These are phyloP conservation scores for Diaporthe humulicola DNA, from an alignment of 2,329 filamentous ascomycete genomes.

Conservation along the genomic window DNA sequence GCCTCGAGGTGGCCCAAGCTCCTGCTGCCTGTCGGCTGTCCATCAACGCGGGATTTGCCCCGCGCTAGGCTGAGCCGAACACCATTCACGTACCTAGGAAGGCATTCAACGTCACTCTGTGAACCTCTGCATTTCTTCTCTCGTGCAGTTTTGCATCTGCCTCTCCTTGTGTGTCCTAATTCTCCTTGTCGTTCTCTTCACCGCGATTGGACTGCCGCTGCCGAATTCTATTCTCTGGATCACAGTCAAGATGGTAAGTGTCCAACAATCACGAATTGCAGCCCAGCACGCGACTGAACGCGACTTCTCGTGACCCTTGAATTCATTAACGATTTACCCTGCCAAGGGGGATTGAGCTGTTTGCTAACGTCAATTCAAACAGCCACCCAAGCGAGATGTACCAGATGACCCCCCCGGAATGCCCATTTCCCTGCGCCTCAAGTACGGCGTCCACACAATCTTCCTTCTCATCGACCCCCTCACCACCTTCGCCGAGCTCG, in stretches of 20 bases:
- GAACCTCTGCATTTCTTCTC: slow-evolving; percentile 2
- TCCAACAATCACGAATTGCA: neutral
- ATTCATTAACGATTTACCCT: neutral
- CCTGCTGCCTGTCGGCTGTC: slow-evolving; percentile 12
- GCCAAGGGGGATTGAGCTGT: neutral
- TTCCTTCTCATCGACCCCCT: slow-evolving; percentile 75
- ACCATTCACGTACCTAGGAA: neutral
- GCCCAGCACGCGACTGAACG: neutral
- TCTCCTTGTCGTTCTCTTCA: neutral
- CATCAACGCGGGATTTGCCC: slow-evolving; percentile 6
- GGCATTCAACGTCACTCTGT: slow-evolving; percentile 16
- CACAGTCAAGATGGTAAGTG: slow-evolving; percentile 41
- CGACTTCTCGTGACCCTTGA: neutral
- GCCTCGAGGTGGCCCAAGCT: slow-evolving; percentile 40
- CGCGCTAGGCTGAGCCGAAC: slow-evolving; percentile 18
- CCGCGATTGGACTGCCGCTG: neutral
- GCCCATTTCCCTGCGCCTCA: slow-evolving; percentile 78
- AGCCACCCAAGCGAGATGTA: slow-evolving; percentile 28
- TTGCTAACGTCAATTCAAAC: slow-evolving; percentile 10
- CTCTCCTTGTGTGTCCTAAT: neutral
- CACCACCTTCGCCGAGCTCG: slow-evolving; percentile 68
- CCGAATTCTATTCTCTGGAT: neutral
- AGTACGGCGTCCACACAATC: slow-evolving; percentile 78
- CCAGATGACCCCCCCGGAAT: slow-evolving; percentile 53
- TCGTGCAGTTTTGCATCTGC: neutral